Conservation (phyloP, 2,329 filamentous ascomycete species). For the Hypoxylon sp. region DNA sequence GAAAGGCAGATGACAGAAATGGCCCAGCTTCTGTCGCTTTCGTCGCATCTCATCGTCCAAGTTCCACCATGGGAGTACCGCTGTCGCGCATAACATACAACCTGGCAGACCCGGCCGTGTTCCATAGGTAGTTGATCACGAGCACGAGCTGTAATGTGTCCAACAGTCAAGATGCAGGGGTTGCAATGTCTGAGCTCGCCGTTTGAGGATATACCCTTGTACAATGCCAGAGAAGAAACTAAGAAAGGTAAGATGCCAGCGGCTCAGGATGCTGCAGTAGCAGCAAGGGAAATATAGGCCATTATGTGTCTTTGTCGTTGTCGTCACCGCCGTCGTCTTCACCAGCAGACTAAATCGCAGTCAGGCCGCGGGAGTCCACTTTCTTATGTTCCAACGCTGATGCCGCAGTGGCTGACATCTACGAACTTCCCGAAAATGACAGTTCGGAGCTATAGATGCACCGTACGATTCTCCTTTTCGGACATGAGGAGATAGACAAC, state of each 20-base stretch:
- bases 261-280: constrained; percentile 1
- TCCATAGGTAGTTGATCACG: constrained; percentile 10
- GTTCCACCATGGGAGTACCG: constrained; percentile 19
- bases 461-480: constrained; percentile 40
- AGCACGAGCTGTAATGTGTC: constrained; percentile 2
- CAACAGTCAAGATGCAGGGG: constrained; percentile 2
- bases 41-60: constrained; percentile 12
- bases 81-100: constrained; percentile 25
- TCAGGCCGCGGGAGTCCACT: neutral
- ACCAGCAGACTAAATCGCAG: constrained; percentile 5
- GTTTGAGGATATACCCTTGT: constrained; percentile 1
- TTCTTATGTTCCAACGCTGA: neutral
- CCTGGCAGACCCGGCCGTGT: constrained; percentile 19
- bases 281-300: neutral
- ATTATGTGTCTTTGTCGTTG: constrained; percentile 9
- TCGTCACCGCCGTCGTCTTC: neutral
- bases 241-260: neutral
- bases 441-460: constrained; percentile 37
- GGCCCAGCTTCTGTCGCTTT: neutral
- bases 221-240: neutral
- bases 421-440: constrained; percentile 30
- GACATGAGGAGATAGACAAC: constrained; percentile 39
- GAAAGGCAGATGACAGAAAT: constrained; percentile 7
- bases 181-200: neutral
- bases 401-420: constrained; percentile 18